Evolutionary conservation across 1,139 yeast species (phyloP), one percentile per base, ranked within the genome.

Genomic region (Taphrina wiesneri): DNA sequence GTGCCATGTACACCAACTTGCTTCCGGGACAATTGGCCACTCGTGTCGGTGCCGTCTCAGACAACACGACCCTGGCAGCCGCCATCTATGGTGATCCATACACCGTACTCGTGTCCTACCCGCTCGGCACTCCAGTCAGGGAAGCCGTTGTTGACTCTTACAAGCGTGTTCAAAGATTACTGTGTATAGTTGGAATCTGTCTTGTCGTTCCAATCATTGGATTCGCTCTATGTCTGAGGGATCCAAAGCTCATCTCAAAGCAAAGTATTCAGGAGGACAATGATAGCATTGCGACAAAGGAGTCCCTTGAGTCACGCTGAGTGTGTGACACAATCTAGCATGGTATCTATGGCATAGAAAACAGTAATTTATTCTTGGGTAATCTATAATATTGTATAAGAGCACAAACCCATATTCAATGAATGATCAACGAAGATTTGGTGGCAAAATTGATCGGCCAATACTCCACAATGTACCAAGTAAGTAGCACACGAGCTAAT

Each of bases 1-100:
- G 89, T 72, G 87, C 88, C 23, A 78, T 86, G 49, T 86, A 89
- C 89, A 83, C 87, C 39, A 72, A 82, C 70, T 70, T 78, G 41
- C 74, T 84, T 72, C 80, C 79, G 66, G 71, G 70, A 5, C 73
- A 76, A 63, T 74, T 81, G 28, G 60, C 68, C n/a, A 72, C 71
- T 52, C 67, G 73, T 34, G 66, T 71, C 26, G 73, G 72, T 13
- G 68, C 59, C 26, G 49, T 36, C 34, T 28, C 67, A 39, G 64
- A 34, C 52, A 59, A 52, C 23, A 67, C 66, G 15, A 67, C 68
- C n/a, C 60, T 60, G 23, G 43, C 67, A 17, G 41, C 68, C 21
- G 68, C 70, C 23, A 69, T 71, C 56, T 69, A 65, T 21, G 71
- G 68, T 28, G 64, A 68, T 45, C 63, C 63, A 30, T 66, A 61